Conservation (phyloP, 352 stramenopile genomes). For the Blastocystis sp. region DNA sequence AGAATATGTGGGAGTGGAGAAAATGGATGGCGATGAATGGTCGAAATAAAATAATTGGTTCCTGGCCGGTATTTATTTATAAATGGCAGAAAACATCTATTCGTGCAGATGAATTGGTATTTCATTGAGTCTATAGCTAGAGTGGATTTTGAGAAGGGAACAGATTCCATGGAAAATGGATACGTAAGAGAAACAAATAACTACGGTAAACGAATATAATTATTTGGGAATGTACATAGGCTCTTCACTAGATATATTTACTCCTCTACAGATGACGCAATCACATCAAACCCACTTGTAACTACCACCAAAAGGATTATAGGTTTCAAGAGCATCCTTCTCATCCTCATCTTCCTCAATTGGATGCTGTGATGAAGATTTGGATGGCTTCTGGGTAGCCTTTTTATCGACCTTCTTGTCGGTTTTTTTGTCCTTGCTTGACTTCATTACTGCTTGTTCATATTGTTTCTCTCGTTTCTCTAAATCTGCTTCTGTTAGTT, state of each 20-base stretch:
- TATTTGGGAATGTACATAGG: constrained; percentile 50
- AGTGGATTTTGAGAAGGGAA: not conserved
- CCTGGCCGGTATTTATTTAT: not conserved
- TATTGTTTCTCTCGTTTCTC: constrained; percentile 35
- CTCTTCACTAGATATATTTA: constrained; percentile 12
- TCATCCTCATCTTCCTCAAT: constrained; percentile 42
- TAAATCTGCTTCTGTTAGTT: constrained; percentile 23
- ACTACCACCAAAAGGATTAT: constrained; percentile 46
- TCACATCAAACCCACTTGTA: constrained; percentile 3
- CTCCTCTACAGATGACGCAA: constrained; percentile 21
- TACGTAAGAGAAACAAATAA: constrained; percentile 4
- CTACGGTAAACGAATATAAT: not conserved
- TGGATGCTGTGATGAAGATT: not conserved
- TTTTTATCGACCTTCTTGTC: not conserved
- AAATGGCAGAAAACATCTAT: not conserved
- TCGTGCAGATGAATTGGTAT: not conserved
- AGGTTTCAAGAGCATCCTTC: constrained; percentile 52
- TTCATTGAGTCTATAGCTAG: not conserved
- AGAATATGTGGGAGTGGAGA: not conserved
- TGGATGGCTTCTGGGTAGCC: not conserved
- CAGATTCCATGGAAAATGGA: not conserved
- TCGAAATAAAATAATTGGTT: constrained; percentile 1
- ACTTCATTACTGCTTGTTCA: constrained; percentile 54
- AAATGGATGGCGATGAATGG: constrained; percentile 52
- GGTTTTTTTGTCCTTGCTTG: constrained; percentile 15